Evolutionary conservation across 495 filamentous ascomycete genomes (phyloP), one percentile per base, ranked within the genome.

Genomic region (Daldinia concentrica): DNA sequence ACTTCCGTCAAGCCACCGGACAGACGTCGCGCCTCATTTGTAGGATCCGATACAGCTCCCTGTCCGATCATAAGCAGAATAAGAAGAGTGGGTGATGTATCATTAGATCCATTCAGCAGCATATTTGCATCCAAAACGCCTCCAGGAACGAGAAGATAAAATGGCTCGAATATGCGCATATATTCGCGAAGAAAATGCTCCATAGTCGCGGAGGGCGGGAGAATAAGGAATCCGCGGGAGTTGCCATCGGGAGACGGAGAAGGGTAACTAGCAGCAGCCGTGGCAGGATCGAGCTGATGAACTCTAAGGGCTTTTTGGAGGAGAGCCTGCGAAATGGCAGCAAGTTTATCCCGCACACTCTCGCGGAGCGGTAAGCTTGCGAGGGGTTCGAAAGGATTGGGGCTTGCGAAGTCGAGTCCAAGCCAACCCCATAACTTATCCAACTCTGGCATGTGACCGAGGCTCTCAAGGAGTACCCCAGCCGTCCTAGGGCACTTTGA

Each of bases 151-250:
- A 65, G 52, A 17, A 45, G 41, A 29, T 65, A 58, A 6, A 65
- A 65, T 7, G 62, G 62, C 34, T 65, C 62, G 30, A 65, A 65
- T 4, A 65, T 54, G 14, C 62, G 62, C 62, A 65, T 58, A 26
- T 65, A 65, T 58, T 65, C 62, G 27, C 62, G 50, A 30, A 65
- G 62, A 15, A 65, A 65, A 37, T 65, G 37, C 19, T 65, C 62
- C 9, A 65, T 41, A 17, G 62, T 65, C 52, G 62, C 62, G 6
- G 62, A 54, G 3, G 62, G 62, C 0, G 62, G 62, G 30, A 65
- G 29, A 37, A 65, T 52, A 30, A 65, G 62, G 37, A 65, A 65
- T 12, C 62, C 62, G 3, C 54, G 62, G 11, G 62, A 65, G n/a
- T 29, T 19, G 1, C 52, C 62, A 27, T 54, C 37, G 4, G 34